Evolutionary conservation across 768 basidiomycete genomes (phyloP).

Genomic region (Brasilioporus rufonigricans): DNA sequence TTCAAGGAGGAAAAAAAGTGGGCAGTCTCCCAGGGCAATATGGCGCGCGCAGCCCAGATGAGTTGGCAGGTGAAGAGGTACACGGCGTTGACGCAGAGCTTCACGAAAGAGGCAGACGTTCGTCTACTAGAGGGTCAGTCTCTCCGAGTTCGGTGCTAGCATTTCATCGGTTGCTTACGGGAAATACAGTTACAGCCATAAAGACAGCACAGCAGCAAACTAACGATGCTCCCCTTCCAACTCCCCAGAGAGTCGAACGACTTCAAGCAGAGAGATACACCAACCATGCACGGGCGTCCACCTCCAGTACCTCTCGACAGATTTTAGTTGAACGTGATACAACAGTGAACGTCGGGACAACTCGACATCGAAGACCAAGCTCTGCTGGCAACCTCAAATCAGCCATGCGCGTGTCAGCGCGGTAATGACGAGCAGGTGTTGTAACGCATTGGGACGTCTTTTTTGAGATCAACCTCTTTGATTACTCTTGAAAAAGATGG

Average conservation of each 20-base stretch:
- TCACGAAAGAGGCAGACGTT: slow-evolving; percentile 72
- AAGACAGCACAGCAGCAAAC: slow-evolving; percentile 20
- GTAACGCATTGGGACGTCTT: not conserved
- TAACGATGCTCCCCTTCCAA: slow-evolving; percentile 10
- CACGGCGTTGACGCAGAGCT: slow-evolving; percentile 76
- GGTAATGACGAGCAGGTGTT: slow-evolving; percentile 21
- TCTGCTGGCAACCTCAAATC: slow-evolving; percentile 35
- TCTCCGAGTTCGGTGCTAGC: not conserved
- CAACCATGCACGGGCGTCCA: slow-evolving; percentile 28
- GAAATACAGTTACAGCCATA: slow-evolving; percentile 26
- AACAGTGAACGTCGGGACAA: slow-evolving; percentile 28
- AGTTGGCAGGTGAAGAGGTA: slow-evolving; percentile 84
- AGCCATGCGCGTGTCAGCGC: slow-evolving; percentile 33
- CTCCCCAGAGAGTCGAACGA: slow-evolving; percentile 24
- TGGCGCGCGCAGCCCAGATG: slow-evolving; percentile 72
- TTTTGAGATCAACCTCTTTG: slow-evolving; percentile 5
- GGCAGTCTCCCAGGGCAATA: slow-evolving; percentile 78
- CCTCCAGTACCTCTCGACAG: slow-evolving; percentile 19
- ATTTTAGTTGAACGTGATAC: slow-evolving; percentile 30
- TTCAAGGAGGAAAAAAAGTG: slow-evolving; percentile 87
- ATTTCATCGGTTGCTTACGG: slow-evolving; percentile 7
- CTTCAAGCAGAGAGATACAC: slow-evolving; percentile 24
- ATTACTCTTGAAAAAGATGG: slow-evolving; percentile 8
- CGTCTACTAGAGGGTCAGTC: slow-evolving; percentile 60
- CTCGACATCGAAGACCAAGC: slow-evolving; percentile 31